Evolutionary conservation across 345 rosid species (phyloP), one percentile per base, ranked within the genome.

Genomic region (Eucalyptus cloeziana): DNA sequence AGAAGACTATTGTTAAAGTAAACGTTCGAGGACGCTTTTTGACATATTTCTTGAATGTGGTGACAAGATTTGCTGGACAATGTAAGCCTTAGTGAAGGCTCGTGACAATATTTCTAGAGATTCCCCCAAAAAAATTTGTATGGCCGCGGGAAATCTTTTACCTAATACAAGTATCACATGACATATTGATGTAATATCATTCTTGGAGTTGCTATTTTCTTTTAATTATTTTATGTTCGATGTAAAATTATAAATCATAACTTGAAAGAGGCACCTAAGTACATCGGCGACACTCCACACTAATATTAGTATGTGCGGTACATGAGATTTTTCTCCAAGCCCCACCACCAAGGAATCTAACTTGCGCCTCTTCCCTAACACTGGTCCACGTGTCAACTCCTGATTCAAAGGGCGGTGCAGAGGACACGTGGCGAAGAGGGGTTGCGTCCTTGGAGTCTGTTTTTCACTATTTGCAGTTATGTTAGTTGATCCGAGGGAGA

Each of bases 111-210:
- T 15, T 67, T 2, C 12, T 67, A 2, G 79, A 16, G 0, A 31
- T 67, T 67, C 12, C 7, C 4, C 22, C 22, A 1, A 67, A 67
- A 16, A 15, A 16, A 1, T 8, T 31, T 15, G 79, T 14, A 4
- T 0, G 2, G 40, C 12, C 3, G 1, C 0, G 1, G 10, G 21
- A 67, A 67, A 16, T 4, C 6, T 31, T 31, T 17, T 67, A 7
- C 22, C 40, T 67, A 31, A 67, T 16, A 16, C 0, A 52, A 52
- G 25, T 19, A 52, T 52, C 25, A 52, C 10, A 8, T 1, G n/a
- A 25, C 15, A 25, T 60, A 3, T 12, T 27, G 67, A 60, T 25
- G n/a, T 25, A 58, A 58, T 25, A 15, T 25, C 1, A 25, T 60
- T 60, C 7, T 60, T 60, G 14, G 7, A 0, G n/a, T 60, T 25